A percentile compares a stretch with the other conserved stretches of the same genome.
Evolutionary conservation across 2,329 filamentous ascomycete genomes (phyloP).

Genomic region (Aspergillus melleus): DNA sequence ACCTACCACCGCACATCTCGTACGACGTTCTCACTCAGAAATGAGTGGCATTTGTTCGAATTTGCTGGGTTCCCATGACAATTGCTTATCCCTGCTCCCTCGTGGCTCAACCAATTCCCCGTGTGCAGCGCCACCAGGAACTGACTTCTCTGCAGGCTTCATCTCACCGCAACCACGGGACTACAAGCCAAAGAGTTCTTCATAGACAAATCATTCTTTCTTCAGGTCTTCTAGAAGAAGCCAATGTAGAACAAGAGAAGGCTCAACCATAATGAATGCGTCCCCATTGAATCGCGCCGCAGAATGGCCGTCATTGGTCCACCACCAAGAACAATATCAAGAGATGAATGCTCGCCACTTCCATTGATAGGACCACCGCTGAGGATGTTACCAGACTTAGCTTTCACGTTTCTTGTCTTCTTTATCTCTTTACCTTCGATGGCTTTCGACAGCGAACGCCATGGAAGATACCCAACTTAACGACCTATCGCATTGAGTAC

Average conservation of each 20-base stretch:
- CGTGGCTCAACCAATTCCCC: neutral
- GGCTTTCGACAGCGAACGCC: neutral
- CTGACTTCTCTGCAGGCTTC: neutral
- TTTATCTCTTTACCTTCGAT: neutral
- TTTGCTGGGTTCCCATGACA: neutral
- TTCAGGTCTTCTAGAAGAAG: neutral
- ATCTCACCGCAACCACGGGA: neutral
- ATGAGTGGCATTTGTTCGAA: neutral
- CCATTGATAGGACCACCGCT: neutral
- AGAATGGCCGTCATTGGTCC: neutral
- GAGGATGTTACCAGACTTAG: neutral
- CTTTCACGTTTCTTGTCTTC: neutral
- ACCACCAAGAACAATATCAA: constrained; percentile 18
- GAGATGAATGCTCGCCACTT: neutral
- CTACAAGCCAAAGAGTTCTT: neutral
- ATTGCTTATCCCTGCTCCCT: neutral
- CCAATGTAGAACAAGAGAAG: neutral
- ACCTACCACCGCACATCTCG: too few species aligned
- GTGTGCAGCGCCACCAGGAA: neutral
- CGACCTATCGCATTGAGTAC: neutral
- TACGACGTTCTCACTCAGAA: too few species aligned
- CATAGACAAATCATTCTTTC: neutral
- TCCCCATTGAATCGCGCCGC: neutral
- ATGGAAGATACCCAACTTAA: neutral
- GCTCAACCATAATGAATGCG: constrained; percentile 1